Percentiles rank a stretch among this genome's conserved stretches.
phyloP scores from a whole-genome alignment of 495 filamentous ascomycete species.

The Trypethelium eluteriae region DNA sequence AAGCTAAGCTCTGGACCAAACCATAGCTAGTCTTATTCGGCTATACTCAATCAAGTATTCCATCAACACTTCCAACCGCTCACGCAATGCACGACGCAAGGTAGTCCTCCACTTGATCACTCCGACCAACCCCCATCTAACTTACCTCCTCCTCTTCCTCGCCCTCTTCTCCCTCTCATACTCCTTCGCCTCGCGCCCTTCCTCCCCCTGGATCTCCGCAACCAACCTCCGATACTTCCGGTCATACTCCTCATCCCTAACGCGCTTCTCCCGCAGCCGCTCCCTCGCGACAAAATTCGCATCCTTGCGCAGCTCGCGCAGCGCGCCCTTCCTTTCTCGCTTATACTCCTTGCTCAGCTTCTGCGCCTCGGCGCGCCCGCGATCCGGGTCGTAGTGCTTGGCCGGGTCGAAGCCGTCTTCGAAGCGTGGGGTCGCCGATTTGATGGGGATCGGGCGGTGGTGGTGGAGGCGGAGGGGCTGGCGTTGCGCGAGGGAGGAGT shows the following conservation, averaged over 20 bases:
- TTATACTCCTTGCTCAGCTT: conserved; percentile 85
- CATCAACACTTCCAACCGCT: too few relatives aligned
- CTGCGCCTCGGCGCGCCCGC: conserved; percentile 70
- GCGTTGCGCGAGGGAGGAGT: conserved; percentile 52
- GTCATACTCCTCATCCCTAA: conserved; percentile 75
- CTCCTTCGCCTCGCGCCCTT: conserved; percentile 73
- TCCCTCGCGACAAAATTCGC: conserved; percentile 84
- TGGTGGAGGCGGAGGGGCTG: conserved; percentile 80
- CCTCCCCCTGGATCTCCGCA: conserved; percentile 90
- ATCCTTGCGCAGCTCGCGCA: conserved; percentile 91
- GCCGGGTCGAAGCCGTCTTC: conserved; percentile 90
- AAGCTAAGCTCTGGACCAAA: too few relatives aligned
- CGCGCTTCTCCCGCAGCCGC: conserved; percentile 83
- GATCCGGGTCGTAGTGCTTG: conserved; percentile 92
- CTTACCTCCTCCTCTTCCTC: conserved; percentile 52
- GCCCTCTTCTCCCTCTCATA: conserved; percentile 79
- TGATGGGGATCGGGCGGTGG: conserved; percentile 82
- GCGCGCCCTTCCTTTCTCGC: conserved; percentile 87
- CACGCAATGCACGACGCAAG: too few relatives aligned
- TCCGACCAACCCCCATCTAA: not conserved
- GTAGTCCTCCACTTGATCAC: not conserved
- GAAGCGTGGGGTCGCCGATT: conserved; percentile 85
- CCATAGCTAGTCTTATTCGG: too few relatives aligned
- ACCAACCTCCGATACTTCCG: conserved; percentile 86
- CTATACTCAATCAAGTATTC: too few relatives aligned